Evolutionary conservation across 1,284 basidiomycete genomes (phyloP).

Genomic region (Takashimella koratensis): DNA sequence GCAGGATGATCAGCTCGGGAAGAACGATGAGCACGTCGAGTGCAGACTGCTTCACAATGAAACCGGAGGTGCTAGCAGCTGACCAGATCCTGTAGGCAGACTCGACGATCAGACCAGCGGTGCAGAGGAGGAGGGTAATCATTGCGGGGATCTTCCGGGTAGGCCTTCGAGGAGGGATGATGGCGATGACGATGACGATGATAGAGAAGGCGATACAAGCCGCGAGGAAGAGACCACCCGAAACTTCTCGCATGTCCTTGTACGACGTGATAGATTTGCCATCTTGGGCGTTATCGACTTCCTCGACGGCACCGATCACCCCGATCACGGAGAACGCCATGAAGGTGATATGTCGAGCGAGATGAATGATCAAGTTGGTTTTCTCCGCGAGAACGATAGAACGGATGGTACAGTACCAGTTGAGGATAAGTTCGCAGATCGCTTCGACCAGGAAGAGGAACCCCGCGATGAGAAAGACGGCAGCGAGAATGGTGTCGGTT

Average conservation of each 20-base stretch:
- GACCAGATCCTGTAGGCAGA: constrained; percentile 5
- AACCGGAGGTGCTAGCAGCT: neutral
- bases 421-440: too few species aligned
- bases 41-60: neutral
- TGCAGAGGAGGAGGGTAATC: neutral
- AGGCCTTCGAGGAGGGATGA: neutral
- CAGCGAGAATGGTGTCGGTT: neutral
- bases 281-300: constrained; percentile 3
- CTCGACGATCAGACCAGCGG: constrained; percentile 4
- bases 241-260: constrained; percentile 4
- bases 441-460: too few species aligned
- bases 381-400: neutral
- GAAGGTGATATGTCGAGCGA: constrained; percentile 1
- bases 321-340: constrained; percentile 7
- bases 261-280: neutral
- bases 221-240: constrained; percentile 6
- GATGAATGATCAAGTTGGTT: neutral
- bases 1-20: constrained; percentile 7
- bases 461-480: neutral
- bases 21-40: constrained; percentile 8
- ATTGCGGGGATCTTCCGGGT: neutral
- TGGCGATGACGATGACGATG: neutral
- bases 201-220: neutral
- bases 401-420: neutral
- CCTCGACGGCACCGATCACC: constrained; percentile 10